A percentile compares a stretch with the other conserved stretches of the same genome.
Evolutionary conservation across 805 yeast genomes (phyloP).

Genomic region (Spencermartinsiella europaea): DNA sequence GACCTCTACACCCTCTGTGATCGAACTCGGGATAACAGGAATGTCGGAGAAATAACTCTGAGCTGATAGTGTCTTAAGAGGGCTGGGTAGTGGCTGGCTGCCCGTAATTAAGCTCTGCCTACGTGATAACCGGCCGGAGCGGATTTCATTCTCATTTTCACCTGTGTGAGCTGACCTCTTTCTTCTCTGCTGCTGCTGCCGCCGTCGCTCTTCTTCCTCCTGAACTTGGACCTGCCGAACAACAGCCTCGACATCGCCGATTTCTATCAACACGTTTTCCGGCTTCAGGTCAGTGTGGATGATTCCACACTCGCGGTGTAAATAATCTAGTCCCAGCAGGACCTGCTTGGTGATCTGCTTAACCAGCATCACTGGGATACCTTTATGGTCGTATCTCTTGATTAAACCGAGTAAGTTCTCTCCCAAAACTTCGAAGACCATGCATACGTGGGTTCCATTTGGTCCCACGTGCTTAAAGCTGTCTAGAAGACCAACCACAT

Average conservation of each 20-base stretch:
- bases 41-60: conserved; percentile 14
- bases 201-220: conserved; percentile 35
- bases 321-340: conserved; percentile 62
- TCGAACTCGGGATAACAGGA: conserved; percentile 10
- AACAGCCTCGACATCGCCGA: conserved; percentile 77
- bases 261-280: conserved; percentile 70
- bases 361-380: conserved; percentile 71
- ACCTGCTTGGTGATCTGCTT: conserved; percentile 80
- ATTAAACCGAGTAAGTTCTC: conserved; percentile 86
- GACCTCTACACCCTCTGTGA: background rate
- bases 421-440: conserved; percentile 97
- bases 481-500: conserved; percentile 76
- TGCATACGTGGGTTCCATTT: conserved; percentile 88
- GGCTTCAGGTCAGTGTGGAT: conserved; percentile 73
- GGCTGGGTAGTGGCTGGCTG: conserved; percentile 89
- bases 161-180: background rate
- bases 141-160: background rate
- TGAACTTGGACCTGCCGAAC: conserved; percentile 64
- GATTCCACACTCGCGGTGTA: conserved; percentile 69
- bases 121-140: conserved; percentile 45
- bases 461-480: conserved; percentile 83
- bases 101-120: conserved; percentile 78
- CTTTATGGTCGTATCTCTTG: conserved; percentile 68
- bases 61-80: conserved; percentile 49
- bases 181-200: conserved; percentile 5